phyloP scores from a whole-genome alignment of 2,329 filamentous ascomycete genomes.

The Akanthomyces dipterigenus region DNA sequence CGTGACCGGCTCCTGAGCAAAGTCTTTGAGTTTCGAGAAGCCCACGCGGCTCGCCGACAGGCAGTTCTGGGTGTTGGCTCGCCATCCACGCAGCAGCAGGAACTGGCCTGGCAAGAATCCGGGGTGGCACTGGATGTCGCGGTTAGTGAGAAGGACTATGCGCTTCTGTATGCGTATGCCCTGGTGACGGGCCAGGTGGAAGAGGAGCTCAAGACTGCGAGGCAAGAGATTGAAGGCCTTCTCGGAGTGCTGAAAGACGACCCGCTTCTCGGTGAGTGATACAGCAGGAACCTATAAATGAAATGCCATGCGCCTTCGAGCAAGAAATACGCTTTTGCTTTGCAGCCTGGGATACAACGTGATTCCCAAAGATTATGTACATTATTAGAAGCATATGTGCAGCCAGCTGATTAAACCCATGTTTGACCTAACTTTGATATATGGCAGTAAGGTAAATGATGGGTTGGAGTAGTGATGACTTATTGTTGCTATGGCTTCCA shows the following conservation, averaged over 20 bases:
- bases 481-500: too few species aligned
- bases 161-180: constrained; percentile 85
- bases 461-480: too few species aligned
- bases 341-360: too few species aligned
- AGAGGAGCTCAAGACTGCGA: constrained; percentile 50
- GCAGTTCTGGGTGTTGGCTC: not conserved
- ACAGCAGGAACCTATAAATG: too few species aligned
- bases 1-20: constrained; percentile 74
- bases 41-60: constrained; percentile 30
- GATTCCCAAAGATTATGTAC: too few species aligned
- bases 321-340: too few species aligned
- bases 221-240: constrained; percentile 49
- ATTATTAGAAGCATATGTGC: too few species aligned
- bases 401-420: too few species aligned
- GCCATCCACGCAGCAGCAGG: not conserved
- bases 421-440: too few species aligned
- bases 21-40: constrained; percentile 73
- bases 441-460: too few species aligned
- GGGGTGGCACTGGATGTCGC: constrained; percentile 27
- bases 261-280: constrained; percentile 33
- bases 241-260: constrained; percentile 44
- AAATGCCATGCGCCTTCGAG: too few species aligned
- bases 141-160: constrained; percentile 69
- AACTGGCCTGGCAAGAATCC: not conserved
- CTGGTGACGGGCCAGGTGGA: constrained; percentile 56